Percentiles rank a stretch among this genome's conserved stretches.
These are phyloP conservation scores for Effrenium voratum DNA, from an alignment of 73 alveolate genomes.

Conservation along the genomic window DNA sequence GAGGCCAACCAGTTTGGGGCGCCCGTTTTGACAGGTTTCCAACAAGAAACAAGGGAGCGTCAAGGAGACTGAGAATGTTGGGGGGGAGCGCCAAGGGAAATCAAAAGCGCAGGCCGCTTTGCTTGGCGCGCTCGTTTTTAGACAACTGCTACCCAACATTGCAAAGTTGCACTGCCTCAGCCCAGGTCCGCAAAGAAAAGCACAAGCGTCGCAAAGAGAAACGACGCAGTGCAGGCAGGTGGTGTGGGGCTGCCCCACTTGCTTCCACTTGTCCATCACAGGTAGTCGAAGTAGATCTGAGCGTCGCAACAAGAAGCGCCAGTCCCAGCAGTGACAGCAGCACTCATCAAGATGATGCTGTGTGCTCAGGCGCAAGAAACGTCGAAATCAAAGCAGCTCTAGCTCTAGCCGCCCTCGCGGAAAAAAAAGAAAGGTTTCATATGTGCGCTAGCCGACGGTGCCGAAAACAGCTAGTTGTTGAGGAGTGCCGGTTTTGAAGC, in stretches of 20 bases:
- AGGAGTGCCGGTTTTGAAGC: no score
- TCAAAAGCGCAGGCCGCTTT: neutral
- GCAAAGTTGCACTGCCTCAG: neutral
- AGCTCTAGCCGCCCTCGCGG: constrained; percentile 8
- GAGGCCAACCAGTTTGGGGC: no score
- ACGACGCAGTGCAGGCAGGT: neutral
- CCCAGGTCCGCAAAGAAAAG: neutral
- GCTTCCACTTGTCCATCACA: neutral
- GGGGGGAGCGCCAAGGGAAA: no score
- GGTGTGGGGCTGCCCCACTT: neutral
- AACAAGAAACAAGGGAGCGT: neutral
- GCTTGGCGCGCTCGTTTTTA: neutral
- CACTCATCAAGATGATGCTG: neutral
- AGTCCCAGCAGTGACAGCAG: neutral
- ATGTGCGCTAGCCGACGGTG: no score
- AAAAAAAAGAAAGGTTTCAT: no score
- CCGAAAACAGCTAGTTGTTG: no score
- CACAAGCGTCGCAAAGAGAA: constrained; percentile 32
- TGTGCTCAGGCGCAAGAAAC: neutral
- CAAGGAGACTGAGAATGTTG: neutral
- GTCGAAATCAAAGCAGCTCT: constrained; percentile 17
- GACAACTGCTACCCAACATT: neutral
- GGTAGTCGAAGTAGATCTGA: constrained; percentile 18
- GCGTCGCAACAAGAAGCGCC: neutral
- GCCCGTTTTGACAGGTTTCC: neutral